Conservation (phyloP, 2,329 filamentous ascomycete genomes). For the Verticillium nubilum region DNA sequence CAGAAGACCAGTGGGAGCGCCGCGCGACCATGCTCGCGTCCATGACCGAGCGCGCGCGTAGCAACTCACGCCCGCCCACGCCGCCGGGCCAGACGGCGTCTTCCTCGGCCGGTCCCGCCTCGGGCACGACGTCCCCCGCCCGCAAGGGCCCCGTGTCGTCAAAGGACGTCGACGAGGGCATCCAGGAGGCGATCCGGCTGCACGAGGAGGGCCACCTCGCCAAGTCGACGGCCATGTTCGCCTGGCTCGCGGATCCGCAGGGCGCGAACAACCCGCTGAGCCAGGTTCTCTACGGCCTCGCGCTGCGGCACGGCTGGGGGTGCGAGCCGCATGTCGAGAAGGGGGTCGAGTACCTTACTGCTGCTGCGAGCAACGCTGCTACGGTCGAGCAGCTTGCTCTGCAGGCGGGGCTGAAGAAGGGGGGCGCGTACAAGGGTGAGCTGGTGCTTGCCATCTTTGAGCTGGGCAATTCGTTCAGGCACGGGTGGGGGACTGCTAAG, state of each 20-base stretch:
- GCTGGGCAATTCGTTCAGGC: conserved; percentile 84
- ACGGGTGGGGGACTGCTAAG: conserved; percentile 87
- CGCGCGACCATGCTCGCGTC: conserved; percentile 83
- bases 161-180: conserved; percentile 59
- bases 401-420: conserved; percentile 82
- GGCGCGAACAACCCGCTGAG: conserved; percentile 89
- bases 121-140: background rate
- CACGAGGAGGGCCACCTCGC: conserved; percentile 81
- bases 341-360: conserved; percentile 79
- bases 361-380: conserved; percentile 86
- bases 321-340: conserved; percentile 64
- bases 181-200: conserved; percentile 91
- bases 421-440: conserved; percentile 92
- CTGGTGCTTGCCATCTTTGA: conserved; percentile 95
- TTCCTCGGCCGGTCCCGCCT: conserved; percentile 13
- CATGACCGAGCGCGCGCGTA: conserved; percentile 46
- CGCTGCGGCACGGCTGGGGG: conserved; percentile 92
- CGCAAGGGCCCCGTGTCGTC: conserved; percentile 32
- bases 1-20: conserved; percentile 83
- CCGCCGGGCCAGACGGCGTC: background rate
- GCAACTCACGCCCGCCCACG: conserved; percentile 33
- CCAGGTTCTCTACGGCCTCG: conserved; percentile 92
- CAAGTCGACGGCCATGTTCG: conserved; percentile 80
- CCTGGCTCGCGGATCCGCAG: conserved; percentile 71
- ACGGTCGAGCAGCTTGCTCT: conserved; percentile 81